Evolutionary conservation across 2,329 filamentous ascomycete species (phyloP), one percentile per base, ranked within the genome.

Genomic region (Colletotrichum magnum): DNA sequence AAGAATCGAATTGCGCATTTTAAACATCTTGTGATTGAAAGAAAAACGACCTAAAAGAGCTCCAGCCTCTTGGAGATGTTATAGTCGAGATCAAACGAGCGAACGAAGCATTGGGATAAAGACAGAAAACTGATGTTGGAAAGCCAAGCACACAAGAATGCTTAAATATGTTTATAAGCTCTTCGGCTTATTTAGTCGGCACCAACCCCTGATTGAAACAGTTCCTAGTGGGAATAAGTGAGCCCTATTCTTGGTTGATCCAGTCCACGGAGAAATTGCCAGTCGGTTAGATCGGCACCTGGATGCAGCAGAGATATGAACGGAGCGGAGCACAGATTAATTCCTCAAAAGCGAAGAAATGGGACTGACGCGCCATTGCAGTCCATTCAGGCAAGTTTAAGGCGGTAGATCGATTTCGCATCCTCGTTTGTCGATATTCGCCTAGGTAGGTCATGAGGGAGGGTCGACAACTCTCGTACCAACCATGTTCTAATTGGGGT

Each of bases 31-130:
- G 36, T 36, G 5, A 39, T 39, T n/a, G 28, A 56, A 61, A 15
- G 5, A n/a, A 41, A 60, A 66, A 43, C 26, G 63, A 66, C 28
- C 10, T 50, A 41, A 39, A 28, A 61, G 63, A 61, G 63, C 41
- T 21, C 50, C 50, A 21, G 50, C 50, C 63, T 50, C 57, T 36
- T 36, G 32, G 32, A 36, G 10, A 10, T 53, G 41, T 48, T 28
- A 21, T 66, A 56, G 41, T 36, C 32, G 32, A 36, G 32, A 36
- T 36, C 32, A 36, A 36, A 36, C 10, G 32, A 36, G 32, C 32
- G 32, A 36, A 36, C 32, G 32, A 36, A 10, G 32, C 32, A 10
- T 26, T 47, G 2, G 24, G 41, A n/a, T 12, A 4, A 48, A n/a
- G 18, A 18, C 45, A 6, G 21, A 9, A n/a, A 18, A 16, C 51